Conservation (phyloP, 2,329 filamentous ascomycete genomes). For the Colletotrichum scovillei region DNA sequence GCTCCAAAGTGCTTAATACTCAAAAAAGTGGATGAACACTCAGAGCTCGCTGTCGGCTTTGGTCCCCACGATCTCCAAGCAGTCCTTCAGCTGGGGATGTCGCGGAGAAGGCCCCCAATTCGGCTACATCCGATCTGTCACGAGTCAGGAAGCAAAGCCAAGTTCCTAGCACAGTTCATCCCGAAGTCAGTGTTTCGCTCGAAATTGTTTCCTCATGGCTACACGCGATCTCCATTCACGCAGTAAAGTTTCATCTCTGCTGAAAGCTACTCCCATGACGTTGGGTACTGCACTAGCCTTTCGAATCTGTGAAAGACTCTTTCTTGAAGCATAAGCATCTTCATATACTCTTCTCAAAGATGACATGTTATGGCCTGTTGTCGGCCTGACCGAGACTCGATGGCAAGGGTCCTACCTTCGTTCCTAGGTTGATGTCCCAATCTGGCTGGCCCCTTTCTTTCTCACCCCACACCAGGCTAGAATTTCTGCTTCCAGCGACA, state of each 20-base stretch:
- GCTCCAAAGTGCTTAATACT: background rate
- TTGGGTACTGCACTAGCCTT: too few species aligned
- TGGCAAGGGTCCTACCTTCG: background rate
- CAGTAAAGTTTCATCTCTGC: too few species aligned
- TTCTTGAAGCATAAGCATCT: too few species aligned
- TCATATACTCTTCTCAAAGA: too few species aligned
- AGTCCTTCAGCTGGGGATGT: background rate
- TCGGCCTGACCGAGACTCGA: background rate
- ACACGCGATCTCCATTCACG: too few species aligned
- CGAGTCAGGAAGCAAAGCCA: background rate
- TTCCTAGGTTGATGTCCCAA: background rate
- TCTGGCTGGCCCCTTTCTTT: background rate
- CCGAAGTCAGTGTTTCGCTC: background rate
- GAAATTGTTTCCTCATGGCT: background rate
- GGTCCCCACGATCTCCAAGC: background rate
- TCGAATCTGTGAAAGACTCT: too few species aligned
- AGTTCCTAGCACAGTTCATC: background rate
- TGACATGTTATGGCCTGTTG: background rate
- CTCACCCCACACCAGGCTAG: slow-evolving; percentile 3
- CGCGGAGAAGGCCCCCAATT: background rate
- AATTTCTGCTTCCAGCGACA: slow-evolving; percentile 5
- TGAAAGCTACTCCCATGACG: too few species aligned
- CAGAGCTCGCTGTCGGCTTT: background rate
- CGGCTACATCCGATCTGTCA: background rate
- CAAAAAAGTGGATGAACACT: background rate